Evolutionary conservation across 179 eudicot genomes (phyloP), one percentile per base, ranked within the genome.

Genomic region (Silene coronaria): DNA sequence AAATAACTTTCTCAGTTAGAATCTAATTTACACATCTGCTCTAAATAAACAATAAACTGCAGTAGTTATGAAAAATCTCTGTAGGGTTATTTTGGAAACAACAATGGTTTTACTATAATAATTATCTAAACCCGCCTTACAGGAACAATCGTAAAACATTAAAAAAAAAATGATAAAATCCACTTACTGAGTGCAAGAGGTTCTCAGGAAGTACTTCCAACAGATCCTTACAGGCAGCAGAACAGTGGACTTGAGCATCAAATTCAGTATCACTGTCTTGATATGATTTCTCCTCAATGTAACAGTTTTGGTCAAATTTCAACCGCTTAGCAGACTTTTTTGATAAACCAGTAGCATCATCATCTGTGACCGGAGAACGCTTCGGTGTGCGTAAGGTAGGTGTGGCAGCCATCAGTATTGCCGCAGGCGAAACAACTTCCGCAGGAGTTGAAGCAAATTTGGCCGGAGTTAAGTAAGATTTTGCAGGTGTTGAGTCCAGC

Each of bases 101-200:
- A n/a, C n/a, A n/a, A n/a, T n/a, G n/a, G n/a, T n/a, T n/a, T n/a
- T n/a, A n/a, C n/a, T n/a, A n/a, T n/a, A n/a, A n/a, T n/a, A n/a
- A n/a, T n/a, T n/a, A n/a, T 3, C 32, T 28, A 28, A 28, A 28
- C 32, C 32, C 32, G 32, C 32, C 32, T 28, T 28, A 28, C 32
- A 28, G 1, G 3, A 28, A 38, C 45, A 38, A 9, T 0, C 12
- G 45, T 9, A 38, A 38, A 10, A 42, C 48, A 42, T 42, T 42
- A 16, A 10, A 8, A 6, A 10, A 8, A 6, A 59, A 57, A 58
- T 30, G 23, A 72, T 22, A 34, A 34, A 28, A 61, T 30, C 28
- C 9, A 68, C 89, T 87, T 88, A 93, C 98, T 66, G 97, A 95
- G 72, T 80, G 84, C 65, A 90, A 67, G 26, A 94, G 89, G 27